These are phyloP conservation scores for Beauveria asiatica DNA, from an alignment of 2,329 filamentous ascomycete species.

Conservation along the genomic window DNA sequence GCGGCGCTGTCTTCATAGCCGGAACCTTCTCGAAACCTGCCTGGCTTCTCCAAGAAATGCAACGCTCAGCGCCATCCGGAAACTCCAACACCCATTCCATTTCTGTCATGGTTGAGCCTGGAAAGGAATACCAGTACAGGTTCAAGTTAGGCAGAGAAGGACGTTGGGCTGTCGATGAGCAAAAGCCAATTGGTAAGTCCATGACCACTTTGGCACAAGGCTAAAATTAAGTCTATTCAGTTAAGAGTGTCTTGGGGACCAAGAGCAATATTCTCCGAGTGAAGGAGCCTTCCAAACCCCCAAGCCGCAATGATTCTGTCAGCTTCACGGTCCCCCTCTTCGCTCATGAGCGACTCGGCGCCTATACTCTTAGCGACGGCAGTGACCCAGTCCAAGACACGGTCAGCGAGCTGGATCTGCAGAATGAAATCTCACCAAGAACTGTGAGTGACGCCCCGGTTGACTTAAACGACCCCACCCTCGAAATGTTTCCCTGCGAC, in stretches of 20 bases:
- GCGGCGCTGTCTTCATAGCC: constrained; percentile 60
- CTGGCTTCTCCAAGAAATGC: constrained; percentile 63
- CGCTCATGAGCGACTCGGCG: constrained; percentile 37
- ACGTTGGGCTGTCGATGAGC: constrained; percentile 63
- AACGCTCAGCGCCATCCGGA: constrained; percentile 34
- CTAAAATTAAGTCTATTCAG: background rate
- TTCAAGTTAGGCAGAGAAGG: constrained; percentile 58
- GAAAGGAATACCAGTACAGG: constrained; percentile 64
- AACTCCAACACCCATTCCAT: constrained; percentile 51
- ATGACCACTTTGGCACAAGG: background rate
- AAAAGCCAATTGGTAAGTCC: constrained; percentile 46
- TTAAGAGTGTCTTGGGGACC: constrained; percentile 6
- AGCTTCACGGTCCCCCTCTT: constrained; percentile 27
- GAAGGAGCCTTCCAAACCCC: constrained; percentile 3
- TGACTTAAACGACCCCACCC: constrained; percentile 38
- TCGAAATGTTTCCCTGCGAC: constrained; percentile 40
- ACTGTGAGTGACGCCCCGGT: constrained; percentile 1
- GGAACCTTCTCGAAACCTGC: constrained; percentile 58
- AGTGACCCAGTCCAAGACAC: constrained; percentile 19
- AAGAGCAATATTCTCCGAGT: constrained; percentile 1
- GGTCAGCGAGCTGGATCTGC: background rate
- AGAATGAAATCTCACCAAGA: constrained; percentile 14
- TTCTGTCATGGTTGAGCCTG: constrained; percentile 43
- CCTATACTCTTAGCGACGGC: constrained; percentile 28
- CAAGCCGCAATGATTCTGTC: constrained; percentile 20